Evolutionary conservation across 2,329 filamentous ascomycete genomes (phyloP).

Genomic region (Epichloe glyceriae): DNA sequence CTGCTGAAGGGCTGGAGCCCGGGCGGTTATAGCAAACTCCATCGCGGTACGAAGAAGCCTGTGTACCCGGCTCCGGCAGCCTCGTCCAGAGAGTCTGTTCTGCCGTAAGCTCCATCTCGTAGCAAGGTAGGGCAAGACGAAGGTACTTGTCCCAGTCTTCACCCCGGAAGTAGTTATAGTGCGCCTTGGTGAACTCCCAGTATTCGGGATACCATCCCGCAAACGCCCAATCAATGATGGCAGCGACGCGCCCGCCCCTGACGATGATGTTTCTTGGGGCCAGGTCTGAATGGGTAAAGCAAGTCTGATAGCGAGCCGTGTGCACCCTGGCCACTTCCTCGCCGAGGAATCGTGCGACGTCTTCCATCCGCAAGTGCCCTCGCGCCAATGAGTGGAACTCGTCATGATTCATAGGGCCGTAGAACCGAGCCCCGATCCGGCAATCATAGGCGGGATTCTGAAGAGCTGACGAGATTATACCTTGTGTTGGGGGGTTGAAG

Average conservation of each 20-base stretch:
- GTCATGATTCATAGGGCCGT: conserved; percentile 13
- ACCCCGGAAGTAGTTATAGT: conserved; percentile 10
- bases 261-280: conserved; percentile 17
- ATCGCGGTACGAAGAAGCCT: conserved; percentile 4
- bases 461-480: conserved; percentile 14
- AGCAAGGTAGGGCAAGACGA: conserved; percentile 10
- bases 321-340: conserved; percentile 14
- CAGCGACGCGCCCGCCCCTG: conserved; percentile 12
- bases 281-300: conserved; percentile 17
- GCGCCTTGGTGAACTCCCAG: conserved; percentile 17
- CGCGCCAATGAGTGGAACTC: conserved; percentile 16
- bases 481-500: conserved; percentile 12
- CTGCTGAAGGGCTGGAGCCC: conserved; percentile 11
- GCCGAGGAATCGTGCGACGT: conserved; percentile 12
- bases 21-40: conserved; percentile 2
- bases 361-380: conserved; percentile 11
- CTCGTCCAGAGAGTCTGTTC: conserved; percentile 12
- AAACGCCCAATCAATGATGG: conserved; percentile 20
- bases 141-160: conserved; percentile 12
- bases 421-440: conserved; percentile 14
- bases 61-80: conserved; percentile 12
- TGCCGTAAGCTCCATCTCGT: conserved; percentile 14
- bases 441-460: conserved; percentile 12
- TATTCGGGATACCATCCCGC: conserved; percentile 23
- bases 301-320: conserved; percentile 10